Evolutionary conservation across 257 asterid genomes (phyloP), one percentile per base, ranked within the genome.

Genomic region (Lycium ferocissimum): DNA sequence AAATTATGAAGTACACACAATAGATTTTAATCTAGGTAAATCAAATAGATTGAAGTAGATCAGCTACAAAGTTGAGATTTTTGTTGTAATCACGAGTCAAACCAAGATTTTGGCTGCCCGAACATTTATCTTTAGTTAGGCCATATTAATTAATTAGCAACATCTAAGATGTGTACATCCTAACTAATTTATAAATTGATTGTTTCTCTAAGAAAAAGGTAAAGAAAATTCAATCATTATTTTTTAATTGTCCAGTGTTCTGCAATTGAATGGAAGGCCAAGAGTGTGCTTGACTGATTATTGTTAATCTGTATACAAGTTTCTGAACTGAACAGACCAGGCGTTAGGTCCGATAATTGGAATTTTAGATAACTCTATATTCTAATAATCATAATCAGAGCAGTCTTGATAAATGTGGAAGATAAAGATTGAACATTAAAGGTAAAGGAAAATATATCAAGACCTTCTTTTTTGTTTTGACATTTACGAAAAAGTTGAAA

Each of bases 71-170:
- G 54, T 49, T 7, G 0, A 49, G 9, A 9, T 49, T 49, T 49
- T 8, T 2, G 49, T 67, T 67, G 43, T 66, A 66, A 66, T 13
- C 47, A 26, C 2, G 14, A 67, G 49, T 67, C 76, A 37, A 45
- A 45, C 59, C 20, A 45, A 45, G 80, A 49, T 73, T 73, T 73
- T n/a, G 59, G 80, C 18, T 43, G 69, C 38, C 3, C 69, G 70
- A 22, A 9, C 15, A 62, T 62, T 1, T 9, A 62, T n/a, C 69
- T 20, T 3, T 62, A 62, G 20, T 22, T 12, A 9, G 4, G 66
- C 5, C 61, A 18, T 4, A 40, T 43, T 72, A 43, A 43, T 72
- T 45, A n/a, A 45, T 45, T 45, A 72, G 18, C 2, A 72, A 22
- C 20, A 12, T 49, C 13, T 12, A 75, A 12, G 45, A 22, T 22